Evolutionary conservation across 352 stramenopile species (phyloP).

Genomic region (Ophiocytium majus): DNA sequence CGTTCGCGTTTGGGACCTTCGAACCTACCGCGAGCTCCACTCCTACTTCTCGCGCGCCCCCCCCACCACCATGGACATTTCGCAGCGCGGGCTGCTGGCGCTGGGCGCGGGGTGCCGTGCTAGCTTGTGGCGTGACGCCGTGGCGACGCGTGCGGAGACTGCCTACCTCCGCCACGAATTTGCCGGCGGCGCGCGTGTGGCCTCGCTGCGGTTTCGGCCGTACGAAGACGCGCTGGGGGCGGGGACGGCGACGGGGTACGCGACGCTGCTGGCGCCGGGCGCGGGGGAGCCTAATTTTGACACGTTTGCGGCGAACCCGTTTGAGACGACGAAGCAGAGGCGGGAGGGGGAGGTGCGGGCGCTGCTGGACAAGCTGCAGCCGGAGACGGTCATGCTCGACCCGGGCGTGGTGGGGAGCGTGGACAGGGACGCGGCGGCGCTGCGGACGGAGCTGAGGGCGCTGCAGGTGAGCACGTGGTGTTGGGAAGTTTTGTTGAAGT

Average conservation of each 20-base stretch:
- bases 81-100: conserved; percentile 87
- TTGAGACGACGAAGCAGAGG: conserved; percentile 90
- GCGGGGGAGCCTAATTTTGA: conserved; percentile 96
- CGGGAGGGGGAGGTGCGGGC: conserved; percentile 90
- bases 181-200: not conserved
- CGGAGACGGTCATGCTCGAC: conserved; percentile 97
- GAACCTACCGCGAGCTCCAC: conserved; percentile 91
- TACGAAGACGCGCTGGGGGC: conserved; percentile 96
- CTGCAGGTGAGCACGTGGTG: conserved; percentile 42
- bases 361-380: conserved; percentile 94
- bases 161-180: conserved; percentile 83
- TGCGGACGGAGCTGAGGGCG: conserved; percentile 65
- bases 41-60: conserved; percentile 81
- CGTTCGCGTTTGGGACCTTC: conserved; percentile 87
- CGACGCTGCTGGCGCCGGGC: conserved; percentile 87
- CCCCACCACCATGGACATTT: conserved; percentile 87
- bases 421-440: conserved; percentile 77
- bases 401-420: conserved; percentile 85
- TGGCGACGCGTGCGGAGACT: conserved; percentile 68
- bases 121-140: conserved; percentile 67
- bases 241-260: conserved; percentile 79
- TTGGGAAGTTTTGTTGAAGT: conserved; percentile 32
- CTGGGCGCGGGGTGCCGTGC: conserved; percentile 71
- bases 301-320: conserved; percentile 95
- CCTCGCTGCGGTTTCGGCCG: conserved; percentile 83